Conservation (phyloP, 208 protist genomes). For the Leishmania tarentolae region DNA sequence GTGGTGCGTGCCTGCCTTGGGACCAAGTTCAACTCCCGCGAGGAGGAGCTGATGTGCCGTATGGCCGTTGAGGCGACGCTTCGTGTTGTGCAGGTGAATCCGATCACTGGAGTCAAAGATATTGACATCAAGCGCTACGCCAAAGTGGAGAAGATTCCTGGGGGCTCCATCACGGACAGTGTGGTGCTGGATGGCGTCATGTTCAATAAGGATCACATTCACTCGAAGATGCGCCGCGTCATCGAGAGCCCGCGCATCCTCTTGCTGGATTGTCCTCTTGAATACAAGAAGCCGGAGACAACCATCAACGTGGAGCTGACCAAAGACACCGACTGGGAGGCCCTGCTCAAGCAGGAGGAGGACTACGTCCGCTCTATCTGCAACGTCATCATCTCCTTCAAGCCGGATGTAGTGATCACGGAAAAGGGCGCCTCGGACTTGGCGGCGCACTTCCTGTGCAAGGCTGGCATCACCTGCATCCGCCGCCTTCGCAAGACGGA, state of each 20-base stretch:
- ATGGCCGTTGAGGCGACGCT: slow-evolving; percentile 99
- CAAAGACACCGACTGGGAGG: slow-evolving; percentile 98
- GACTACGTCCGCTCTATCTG: slow-evolving; percentile 98
- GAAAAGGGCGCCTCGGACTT: slow-evolving; percentile 99
- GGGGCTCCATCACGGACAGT: slow-evolving; percentile 98
- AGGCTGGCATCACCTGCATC: slow-evolving; percentile 98
- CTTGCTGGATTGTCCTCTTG: slow-evolving; percentile 98
- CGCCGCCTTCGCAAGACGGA: slow-evolving; percentile 99
- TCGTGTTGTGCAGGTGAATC: slow-evolving; percentile 90
- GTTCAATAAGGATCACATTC: slow-evolving; percentile 99
- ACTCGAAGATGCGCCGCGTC: slow-evolving; percentile 97
- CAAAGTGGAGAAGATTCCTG: slow-evolving; percentile 99
- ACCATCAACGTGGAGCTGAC: slow-evolving; percentile 98
- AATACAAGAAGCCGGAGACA: slow-evolving; percentile 99
- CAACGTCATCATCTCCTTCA: slow-evolving; percentile 97
- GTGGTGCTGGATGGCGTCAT: slow-evolving; percentile 99
- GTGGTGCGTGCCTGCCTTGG: slow-evolving; percentile 96
- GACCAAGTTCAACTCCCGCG: slow-evolving; percentile 99
- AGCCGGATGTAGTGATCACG: slow-evolving; percentile 99
- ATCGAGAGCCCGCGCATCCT: slow-evolving; percentile 99
- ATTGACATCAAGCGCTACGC: slow-evolving; percentile 99
- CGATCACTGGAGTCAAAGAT: slow-evolving; percentile 91
- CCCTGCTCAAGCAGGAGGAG: slow-evolving; percentile 98
- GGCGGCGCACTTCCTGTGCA: slow-evolving; percentile 98
- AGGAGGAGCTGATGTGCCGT: slow-evolving; percentile 96